phyloP scores from a whole-genome alignment of 2,329 filamentous ascomycete genomes.

The Ophiocordyceps australis region DNA sequence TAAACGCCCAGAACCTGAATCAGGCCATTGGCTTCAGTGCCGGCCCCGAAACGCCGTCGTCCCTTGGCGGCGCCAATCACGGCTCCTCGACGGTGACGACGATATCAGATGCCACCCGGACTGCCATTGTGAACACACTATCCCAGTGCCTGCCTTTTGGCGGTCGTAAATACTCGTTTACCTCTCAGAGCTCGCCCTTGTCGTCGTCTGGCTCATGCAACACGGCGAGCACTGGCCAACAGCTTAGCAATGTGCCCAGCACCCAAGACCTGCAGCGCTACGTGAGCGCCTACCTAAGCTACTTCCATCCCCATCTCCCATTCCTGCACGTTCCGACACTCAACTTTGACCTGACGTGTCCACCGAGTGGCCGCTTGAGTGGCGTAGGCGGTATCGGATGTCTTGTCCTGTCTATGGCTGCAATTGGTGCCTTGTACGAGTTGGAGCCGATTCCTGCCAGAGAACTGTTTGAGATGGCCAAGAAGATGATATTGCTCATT shows the following conservation, averaged over 20 bases:
- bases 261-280: slow-evolving; percentile 79
- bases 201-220: slow-evolving; percentile 29
- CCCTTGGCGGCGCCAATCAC: slow-evolving; percentile 46
- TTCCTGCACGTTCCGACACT: slow-evolving; percentile 85
- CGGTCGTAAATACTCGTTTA: slow-evolving; percentile 46
- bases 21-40: slow-evolving; percentile 44
- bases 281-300: slow-evolving; percentile 75
- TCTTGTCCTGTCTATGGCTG: slow-evolving; percentile 65
- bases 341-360: slow-evolving; percentile 67
- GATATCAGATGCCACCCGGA: slow-evolving; percentile 46
- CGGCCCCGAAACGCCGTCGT: slow-evolving; percentile 56
- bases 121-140: slow-evolving; percentile 39
- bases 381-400: slow-evolving; percentile 66
- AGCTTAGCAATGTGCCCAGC: slow-evolving; percentile 49
- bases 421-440: slow-evolving; percentile 72
- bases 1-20: slow-evolving; percentile 41
- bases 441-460: slow-evolving; percentile 62
- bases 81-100: slow-evolving; percentile 40
- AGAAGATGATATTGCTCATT: slow-evolving; percentile 88
- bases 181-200: slow-evolving; percentile 33
- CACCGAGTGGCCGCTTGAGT: slow-evolving; percentile 41
- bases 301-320: slow-evolving; percentile 88
- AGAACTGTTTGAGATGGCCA: slow-evolving; percentile 79
- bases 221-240: slow-evolving; percentile 32
- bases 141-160: slow-evolving; percentile 37